phyloP scores from a whole-genome alignment of 2,329 filamentous ascomycete genomes.

The Cordyceps pruinosa region DNA sequence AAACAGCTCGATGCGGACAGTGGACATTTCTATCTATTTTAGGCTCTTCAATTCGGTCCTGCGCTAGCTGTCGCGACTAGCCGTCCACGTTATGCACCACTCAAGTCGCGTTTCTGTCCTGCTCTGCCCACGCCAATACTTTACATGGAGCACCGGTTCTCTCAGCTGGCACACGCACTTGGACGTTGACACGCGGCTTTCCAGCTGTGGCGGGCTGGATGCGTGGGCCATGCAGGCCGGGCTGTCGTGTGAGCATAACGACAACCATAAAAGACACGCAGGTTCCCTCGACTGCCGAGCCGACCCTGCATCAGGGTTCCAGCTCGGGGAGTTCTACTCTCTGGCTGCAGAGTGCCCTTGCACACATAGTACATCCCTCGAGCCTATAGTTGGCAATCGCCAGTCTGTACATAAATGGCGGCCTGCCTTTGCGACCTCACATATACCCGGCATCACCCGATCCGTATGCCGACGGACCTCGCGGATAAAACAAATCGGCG shows the following conservation, averaged over 20 bases:
- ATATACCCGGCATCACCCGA: not conserved
- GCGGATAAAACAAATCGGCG: not conserved
- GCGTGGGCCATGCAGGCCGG: not conserved
- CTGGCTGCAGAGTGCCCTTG: not conserved
- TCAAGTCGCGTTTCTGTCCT: not conserved
- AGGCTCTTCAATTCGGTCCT: not conserved
- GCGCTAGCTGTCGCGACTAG: not conserved
- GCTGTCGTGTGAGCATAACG: not conserved
- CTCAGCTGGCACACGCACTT: no score
- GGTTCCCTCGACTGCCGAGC: not conserved
- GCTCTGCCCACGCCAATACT: no score
- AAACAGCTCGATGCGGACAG: no score
- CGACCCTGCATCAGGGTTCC: not conserved
- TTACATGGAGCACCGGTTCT: no score
- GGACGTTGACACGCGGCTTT: not conserved
- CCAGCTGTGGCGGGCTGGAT: not conserved
- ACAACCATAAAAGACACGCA: not conserved
- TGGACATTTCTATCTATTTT: no score
- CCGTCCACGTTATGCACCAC: not conserved
- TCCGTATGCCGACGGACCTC: not conserved
- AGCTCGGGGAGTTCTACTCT: not conserved
- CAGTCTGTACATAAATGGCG: not conserved
- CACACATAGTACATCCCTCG: not conserved
- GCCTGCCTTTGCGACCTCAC: not conserved
- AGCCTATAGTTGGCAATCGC: not conserved